Evolutionary conservation across 2,329 filamentous ascomycete species (phyloP).

Genomic region (Blastomyces gilchristii): DNA sequence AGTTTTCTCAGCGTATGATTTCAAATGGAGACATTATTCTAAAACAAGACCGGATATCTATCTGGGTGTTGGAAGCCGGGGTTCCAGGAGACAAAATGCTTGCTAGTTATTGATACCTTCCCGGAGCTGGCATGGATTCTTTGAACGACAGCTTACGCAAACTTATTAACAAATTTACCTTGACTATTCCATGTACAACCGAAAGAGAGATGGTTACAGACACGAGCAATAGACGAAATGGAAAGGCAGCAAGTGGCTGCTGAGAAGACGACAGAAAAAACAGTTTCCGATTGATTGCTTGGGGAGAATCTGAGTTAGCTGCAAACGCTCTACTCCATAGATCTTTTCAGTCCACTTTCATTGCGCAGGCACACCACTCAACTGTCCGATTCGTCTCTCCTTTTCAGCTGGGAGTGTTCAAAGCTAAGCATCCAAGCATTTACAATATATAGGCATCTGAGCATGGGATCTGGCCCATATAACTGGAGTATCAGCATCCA

Average conservation of each 20-base stretch:
- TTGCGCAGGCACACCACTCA: background rate
- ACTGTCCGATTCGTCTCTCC: background rate
- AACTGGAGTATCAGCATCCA: no score
- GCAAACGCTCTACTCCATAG: background rate
- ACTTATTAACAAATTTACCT: background rate
- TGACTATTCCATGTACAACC: background rate
- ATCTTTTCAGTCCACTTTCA: background rate
- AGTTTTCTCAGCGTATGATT: background rate
- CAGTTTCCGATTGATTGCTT: background rate
- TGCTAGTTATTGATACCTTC: background rate
- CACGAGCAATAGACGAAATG: background rate
- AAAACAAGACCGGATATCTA: background rate
- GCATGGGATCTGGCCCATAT: background rate
- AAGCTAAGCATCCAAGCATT: background rate
- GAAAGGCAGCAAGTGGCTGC: background rate
- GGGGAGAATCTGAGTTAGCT: background rate
- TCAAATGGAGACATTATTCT: background rate
- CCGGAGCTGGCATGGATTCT: background rate
- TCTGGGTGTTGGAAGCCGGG: no score
- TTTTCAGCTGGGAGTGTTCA: slow-evolving; percentile 1
- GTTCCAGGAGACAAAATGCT: background rate
- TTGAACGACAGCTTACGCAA: background rate
- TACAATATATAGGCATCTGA: no score
- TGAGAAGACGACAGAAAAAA: background rate
- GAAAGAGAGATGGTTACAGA: background rate